Conservation (phyloP, 108 stramenopile species). For the Skeletonema menzelii region DNA sequence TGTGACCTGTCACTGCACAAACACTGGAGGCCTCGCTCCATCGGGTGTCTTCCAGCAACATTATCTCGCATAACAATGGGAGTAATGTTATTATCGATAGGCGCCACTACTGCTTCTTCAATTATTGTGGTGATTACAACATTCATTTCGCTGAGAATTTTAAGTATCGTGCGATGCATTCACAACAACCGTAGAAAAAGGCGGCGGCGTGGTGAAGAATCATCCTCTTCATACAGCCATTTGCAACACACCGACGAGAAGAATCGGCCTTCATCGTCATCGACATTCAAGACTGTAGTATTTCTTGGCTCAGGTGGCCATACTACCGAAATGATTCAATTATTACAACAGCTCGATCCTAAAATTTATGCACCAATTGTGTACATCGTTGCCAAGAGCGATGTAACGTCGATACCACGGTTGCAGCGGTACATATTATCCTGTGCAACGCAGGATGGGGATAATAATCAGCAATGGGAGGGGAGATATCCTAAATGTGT, state of each 20-base stretch:
- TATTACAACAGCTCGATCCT: constrained; percentile 58
- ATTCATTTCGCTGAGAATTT: background rate
- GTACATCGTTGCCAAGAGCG: constrained; percentile 68
- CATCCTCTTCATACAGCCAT: background rate
- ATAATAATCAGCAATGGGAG: constrained; percentile 4
- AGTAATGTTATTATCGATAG: too few relatives aligned
- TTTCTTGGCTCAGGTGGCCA: constrained; percentile 90
- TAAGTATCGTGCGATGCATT: background rate
- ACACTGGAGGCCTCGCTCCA: too few relatives aligned
- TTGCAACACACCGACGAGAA: background rate
- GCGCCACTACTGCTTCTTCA: background rate
- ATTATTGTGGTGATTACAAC: background rate
- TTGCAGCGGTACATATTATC: constrained; percentile 35
- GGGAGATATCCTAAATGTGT: constrained; percentile 21
- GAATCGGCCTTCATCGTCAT: background rate
- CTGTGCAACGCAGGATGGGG: background rate
- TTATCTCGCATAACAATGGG: too few relatives aligned
- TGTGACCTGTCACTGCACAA: too few relatives aligned
- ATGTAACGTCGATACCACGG: constrained; percentile 63
- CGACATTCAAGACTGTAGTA: constrained; percentile 56
- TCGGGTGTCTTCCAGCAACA: too few relatives aligned
- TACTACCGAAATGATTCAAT: constrained; percentile 85
- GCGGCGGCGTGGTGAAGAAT: background rate
- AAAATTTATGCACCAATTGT: constrained; percentile 57
- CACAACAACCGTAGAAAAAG: background rate